A percentile compares a stretch with the other conserved stretches of the same genome.
phyloP scores from a whole-genome alignment of 441 rosid genomes.

The Viola pubescens region DNA sequence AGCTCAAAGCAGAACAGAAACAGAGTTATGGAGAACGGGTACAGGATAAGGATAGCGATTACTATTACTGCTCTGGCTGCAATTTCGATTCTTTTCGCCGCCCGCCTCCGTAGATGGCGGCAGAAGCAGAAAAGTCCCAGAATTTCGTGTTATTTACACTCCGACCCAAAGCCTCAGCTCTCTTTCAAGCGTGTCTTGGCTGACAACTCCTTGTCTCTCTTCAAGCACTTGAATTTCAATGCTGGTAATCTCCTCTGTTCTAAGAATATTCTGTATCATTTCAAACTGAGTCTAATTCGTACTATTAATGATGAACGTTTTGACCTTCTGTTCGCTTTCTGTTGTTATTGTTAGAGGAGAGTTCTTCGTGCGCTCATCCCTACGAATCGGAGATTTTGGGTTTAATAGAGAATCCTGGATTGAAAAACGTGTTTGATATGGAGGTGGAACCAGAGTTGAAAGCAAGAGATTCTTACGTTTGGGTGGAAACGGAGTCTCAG shows the following conservation, averaged over 20 bases:
- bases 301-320: not conserved
- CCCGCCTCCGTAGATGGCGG: slow-evolving; percentile 32
- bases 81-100: slow-evolving; percentile 28
- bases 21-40: slow-evolving; percentile 23
- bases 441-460: slow-evolving; percentile 24
- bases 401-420: slow-evolving; percentile 39
- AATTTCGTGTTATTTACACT: slow-evolving; percentile 49
- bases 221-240: slow-evolving; percentile 51
- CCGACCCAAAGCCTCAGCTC: slow-evolving; percentile 60
- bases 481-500: slow-evolving; percentile 61
- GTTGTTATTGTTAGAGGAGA: slow-evolving; percentile 26
- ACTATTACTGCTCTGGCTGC: slow-evolving; percentile 31
- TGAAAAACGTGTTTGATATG: slow-evolving; percentile 28
- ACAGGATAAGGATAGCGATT: slow-evolving; percentile 35
- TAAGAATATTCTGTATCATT: not conserved
- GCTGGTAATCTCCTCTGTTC: slow-evolving; percentile 25
- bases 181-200: slow-evolving; percentile 69
- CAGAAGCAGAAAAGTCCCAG: slow-evolving; percentile 27
- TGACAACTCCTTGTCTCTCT: slow-evolving; percentile 71
- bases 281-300: not conserved
- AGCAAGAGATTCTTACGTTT: slow-evolving; percentile 44
- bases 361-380: slow-evolving; percentile 47
- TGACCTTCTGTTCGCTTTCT: not conserved
- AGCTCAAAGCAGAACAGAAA: too few relatives aligned
- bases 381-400: slow-evolving; percentile 50